Conservation (phyloP, 1,284 basidiomycete genomes). For the Vanrija sp. region DNA sequence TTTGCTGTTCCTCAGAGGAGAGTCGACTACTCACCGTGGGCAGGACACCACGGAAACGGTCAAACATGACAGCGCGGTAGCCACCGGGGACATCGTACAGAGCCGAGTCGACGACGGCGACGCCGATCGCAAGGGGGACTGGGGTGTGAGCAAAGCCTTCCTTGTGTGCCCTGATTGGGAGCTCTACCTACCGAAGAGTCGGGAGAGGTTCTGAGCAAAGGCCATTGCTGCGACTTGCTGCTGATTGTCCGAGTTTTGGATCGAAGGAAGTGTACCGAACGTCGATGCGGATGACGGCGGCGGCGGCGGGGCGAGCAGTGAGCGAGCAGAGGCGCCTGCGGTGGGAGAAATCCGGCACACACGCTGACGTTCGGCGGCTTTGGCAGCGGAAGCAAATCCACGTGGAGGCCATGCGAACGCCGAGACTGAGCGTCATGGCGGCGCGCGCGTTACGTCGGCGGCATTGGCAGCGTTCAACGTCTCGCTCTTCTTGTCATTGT, state of each 20-base stretch:
- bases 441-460: too few species aligned
- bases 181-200: conserved; percentile 27
- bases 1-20: not conserved
- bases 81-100: conserved; percentile 88
- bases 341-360: too few species aligned
- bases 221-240: conserved; percentile 16
- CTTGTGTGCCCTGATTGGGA: too few species aligned
- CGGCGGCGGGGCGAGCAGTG: too few species aligned
- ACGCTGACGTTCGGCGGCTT: too few species aligned
- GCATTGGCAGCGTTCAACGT: too few species aligned
- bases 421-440: not conserved
- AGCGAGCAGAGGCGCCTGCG: too few species aligned
- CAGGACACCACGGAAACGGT: conserved; percentile 91
- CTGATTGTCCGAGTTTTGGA: not conserved
- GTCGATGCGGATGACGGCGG: too few species aligned
- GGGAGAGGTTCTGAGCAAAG: conserved; percentile 30
- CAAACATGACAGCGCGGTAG: conserved; percentile 95
- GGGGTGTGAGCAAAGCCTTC: not conserved
- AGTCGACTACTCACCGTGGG: conserved; percentile 54
- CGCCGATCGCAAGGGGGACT: conserved; percentile 74
- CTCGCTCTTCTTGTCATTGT: too few species aligned
- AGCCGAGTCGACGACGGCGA: conserved; percentile 66
- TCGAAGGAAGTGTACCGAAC: too few species aligned
- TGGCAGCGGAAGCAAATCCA: too few species aligned
- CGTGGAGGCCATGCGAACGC: too few species aligned